Base-by-base conservation (phyloP, 164 flowering plant species). In the Taxillus chinensis region DNA sequence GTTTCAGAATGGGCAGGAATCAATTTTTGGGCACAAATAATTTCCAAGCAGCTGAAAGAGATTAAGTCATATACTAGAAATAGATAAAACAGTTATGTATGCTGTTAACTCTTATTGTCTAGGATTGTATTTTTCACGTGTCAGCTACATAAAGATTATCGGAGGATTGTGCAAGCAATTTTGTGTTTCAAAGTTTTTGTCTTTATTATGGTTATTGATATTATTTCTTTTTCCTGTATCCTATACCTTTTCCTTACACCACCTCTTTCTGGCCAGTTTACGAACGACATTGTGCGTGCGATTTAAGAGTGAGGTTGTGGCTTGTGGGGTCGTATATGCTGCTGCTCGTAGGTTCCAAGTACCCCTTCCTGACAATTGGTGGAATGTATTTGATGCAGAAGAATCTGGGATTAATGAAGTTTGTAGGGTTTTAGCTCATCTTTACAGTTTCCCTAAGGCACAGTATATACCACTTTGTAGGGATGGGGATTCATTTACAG, bases 351-450 rank as follows among this genome's bases (percentile, higher is more conserved):
- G 92, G 75, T 87, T 86, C 68, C 84, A 84, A 61, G 88, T 86
- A 41, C 87, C 99, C 12, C 84, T 95, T 52, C 97, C 99, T 39
- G 99, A 95, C 75, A 87, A 86, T 73, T 95, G 99, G 99, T 95
- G 97, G 97, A 85, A 86, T 75, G 96, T 83, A 62, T 89, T 95
- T 82, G 97, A 89, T 79, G 93, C 93, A 3, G 96, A 87, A 9
- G 86, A 87, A 68, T 67, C 86, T 57, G 91, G 83, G 52, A 91
- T 91, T 49, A 95, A 91, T 77, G 99, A 95, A 77, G 90, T 95
- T 59, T 95, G 99, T 66, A 82, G 81, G 62, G 92, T 87, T 64
- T 76, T 95, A 56, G 96, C 96, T 40, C 88, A 80, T 59, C 71
- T 95, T 39, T 95, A 89, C 69, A 79, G 77, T 73, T 87, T 85